A percentile compares a stretch with the other conserved stretches of the same genome.
These are phyloP conservation scores for Glarea lozoyensis DNA, from an alignment of 495 filamentous ascomycete genomes.

Conservation along the genomic window DNA sequence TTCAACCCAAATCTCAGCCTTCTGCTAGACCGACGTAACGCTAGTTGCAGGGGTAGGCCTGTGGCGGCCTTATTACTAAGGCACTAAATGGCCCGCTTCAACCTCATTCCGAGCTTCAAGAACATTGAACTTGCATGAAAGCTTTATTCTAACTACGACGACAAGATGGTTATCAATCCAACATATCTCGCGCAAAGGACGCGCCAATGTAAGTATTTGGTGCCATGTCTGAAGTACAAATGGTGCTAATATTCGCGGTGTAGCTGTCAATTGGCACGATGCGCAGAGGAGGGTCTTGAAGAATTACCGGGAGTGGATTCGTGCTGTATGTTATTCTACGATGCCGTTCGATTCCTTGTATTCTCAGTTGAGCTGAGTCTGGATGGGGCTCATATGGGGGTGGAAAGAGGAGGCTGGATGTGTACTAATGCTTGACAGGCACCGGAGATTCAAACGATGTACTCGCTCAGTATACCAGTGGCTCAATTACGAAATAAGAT, in stretches of 20 bases:
- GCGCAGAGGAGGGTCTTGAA: constrained; percentile 72
- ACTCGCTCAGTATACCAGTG: constrained; percentile 81
- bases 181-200: constrained; percentile 87
- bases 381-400: neutral
- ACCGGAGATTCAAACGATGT: constrained; percentile 93
- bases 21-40: no score
- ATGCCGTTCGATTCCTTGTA: no score
- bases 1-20: no score
- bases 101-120: constrained; percentile 16
- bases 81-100: neutral
- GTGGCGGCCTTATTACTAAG: no score
- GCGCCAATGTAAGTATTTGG: constrained; percentile 73
- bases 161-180: constrained; percentile 71
- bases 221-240: constrained; percentile 3
- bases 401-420: constrained; percentile 3
- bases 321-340: constrained; percentile 65
- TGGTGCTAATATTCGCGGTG: constrained; percentile 9
- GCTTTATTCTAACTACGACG: neutral
- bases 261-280: constrained; percentile 82
- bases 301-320: constrained; percentile 88
- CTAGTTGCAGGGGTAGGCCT: no score
- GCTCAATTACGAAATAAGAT: constrained; percentile 87
- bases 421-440: constrained; percentile 54
- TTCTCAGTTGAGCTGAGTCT: no score
- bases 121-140: neutral